Evolutionary conservation across 2,329 filamentous ascomycete species (phyloP).

Genomic region (Claviceps sp.): DNA sequence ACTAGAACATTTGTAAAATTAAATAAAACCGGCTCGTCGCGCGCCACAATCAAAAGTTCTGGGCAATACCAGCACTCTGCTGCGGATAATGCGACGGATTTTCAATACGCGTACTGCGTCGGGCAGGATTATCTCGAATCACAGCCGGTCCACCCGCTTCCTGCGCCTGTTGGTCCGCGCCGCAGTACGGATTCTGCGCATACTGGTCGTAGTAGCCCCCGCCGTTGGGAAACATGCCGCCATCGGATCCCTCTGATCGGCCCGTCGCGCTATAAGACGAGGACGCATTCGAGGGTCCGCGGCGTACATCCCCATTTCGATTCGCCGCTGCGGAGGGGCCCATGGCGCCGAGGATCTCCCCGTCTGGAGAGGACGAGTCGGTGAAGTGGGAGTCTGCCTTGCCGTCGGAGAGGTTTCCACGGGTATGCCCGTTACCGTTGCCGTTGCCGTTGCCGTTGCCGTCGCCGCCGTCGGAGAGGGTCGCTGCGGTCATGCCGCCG

Average conservation of each 20-base stretch:
- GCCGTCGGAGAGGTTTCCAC: constrained; percentile 51
- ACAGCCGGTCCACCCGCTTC: constrained; percentile 53
- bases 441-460: constrained; percentile 45
- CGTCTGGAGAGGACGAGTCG: constrained; percentile 47
- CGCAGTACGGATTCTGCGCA: constrained; percentile 39
- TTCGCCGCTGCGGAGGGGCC: constrained; percentile 57
- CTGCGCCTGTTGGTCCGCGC: constrained; percentile 26
- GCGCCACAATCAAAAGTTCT: constrained; percentile 54
- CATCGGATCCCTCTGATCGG: constrained; percentile 56
- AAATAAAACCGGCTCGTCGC: not conserved
- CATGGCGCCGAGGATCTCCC: constrained; percentile 72
- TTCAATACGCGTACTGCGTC: constrained; percentile 90
- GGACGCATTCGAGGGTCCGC: constrained; percentile 88
- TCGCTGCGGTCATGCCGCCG: constrained; percentile 50
- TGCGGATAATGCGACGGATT: constrained; percentile 80
- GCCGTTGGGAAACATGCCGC: constrained; percentile 31
- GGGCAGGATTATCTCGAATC: constrained; percentile 83
- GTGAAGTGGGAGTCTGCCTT: constrained; percentile 51
- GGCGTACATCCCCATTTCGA: constrained; percentile 57
- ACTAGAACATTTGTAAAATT: too few relatives aligned
- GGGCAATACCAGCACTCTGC: constrained; percentile 87
- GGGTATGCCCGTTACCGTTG: constrained; percentile 31
- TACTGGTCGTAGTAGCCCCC: constrained; percentile 47
- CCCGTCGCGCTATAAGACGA: constrained; percentile 82
- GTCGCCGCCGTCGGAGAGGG: constrained; percentile 62